Evolutionary conservation across 2,329 filamentous ascomycete species (phyloP).

Genomic region (Aureobasidium namibiae): DNA sequence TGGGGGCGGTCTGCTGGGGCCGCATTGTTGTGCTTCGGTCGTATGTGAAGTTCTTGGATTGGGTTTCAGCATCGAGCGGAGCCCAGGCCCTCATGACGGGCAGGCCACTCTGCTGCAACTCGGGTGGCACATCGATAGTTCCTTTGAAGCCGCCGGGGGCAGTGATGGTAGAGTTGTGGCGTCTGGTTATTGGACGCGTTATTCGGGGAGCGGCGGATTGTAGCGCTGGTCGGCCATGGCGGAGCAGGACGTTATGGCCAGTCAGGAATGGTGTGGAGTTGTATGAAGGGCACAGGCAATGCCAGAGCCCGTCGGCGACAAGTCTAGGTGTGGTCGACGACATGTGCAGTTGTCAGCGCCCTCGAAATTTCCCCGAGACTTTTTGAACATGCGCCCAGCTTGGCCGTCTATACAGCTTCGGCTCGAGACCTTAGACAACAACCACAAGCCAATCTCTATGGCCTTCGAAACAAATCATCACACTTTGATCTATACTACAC

Average conservation of each 20-base stretch:
- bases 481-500: neutral
- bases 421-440: too few species aligned
- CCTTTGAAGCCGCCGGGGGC: neutral
- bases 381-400: neutral
- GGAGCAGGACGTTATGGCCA: constrained; percentile 9
- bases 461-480: neutral
- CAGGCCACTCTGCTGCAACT: neutral
- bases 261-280: neutral
- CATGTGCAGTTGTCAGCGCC: constrained; percentile 12
- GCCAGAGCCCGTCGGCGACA: constrained; percentile 53
- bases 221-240: constrained; percentile 13
- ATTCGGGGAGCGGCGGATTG: constrained; percentile 6
- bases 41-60: constrained; percentile 10
- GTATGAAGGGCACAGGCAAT: constrained; percentile 53
- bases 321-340: constrained; percentile 28
- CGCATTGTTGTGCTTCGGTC: neutral
- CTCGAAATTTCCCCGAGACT: neutral
- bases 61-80: neutral
- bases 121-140: neutral
- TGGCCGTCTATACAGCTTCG: neutral
- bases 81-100: neutral
- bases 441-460: too few species aligned
- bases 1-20: neutral
- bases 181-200: neutral
- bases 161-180: constrained; percentile 17